Evolutionary conservation across 116 monocot species (phyloP), one percentile per base, ranked within the genome.

Genomic region (Dioscorea cayenensis): DNA sequence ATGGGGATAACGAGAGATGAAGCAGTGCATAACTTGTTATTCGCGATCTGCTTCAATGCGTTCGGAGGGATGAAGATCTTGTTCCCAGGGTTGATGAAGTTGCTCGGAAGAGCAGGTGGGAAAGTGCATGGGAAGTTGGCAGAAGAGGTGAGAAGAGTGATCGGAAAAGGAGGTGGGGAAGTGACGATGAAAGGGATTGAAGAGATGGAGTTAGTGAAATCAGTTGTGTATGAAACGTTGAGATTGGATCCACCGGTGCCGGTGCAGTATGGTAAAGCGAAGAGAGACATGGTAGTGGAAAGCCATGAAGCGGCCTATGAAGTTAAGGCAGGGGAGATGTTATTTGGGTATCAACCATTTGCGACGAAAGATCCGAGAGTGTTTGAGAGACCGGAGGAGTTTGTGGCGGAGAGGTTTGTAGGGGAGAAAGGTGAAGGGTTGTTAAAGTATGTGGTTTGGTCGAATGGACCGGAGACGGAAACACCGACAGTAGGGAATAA

Each of bases 341-440:
- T 90, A 49, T 90, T 90, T 65, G 90, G 90, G 12, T 90, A 84
- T 79, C 90, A 90, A 78, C 90, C 90, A 17, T 80, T 90, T 66
- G 90, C 84, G 66, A 90, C 90, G 28, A 84, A 73, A 60, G 90
- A 90, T 70, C 71, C 84, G 19, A 51, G 82, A 65, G 82, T 90
- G 25, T 90, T 90, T 72, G 76, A 82, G 16, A 60, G 72, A 16
- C 69, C 87, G 51, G 84, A 82, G 77, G 78, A 82, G 77, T 90
- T 82, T 71, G 76, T 90, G n/a, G 74, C 77, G 6, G 90, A 90
- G 12, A 70, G 90, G 67, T 90, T 90, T 74, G n/a, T 90, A 14
- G 86, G 87, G 28, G 82, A 78, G 51, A 75, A 71, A 18, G 90
- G 87, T 6, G 52, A 77, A 71, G 28, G 22, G 66, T 71, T 90